Evolutionary conservation across 1,284 basidiomycete genomes (phyloP).

Genomic region (Boletus smithii): DNA sequence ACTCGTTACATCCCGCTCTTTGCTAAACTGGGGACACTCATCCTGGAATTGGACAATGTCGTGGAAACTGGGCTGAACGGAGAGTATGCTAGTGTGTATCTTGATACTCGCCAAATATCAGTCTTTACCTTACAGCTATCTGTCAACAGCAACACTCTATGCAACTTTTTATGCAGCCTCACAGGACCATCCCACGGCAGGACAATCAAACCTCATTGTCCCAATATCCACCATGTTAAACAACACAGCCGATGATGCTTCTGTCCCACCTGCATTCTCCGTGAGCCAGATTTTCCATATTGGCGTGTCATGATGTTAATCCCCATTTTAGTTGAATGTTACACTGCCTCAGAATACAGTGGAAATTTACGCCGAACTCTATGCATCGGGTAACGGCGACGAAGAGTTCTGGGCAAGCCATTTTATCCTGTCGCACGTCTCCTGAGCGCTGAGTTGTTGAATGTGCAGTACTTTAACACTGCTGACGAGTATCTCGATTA

Average conservation of each 20-base stretch:
- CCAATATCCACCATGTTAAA: conserved; percentile 64
- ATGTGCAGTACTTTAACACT: conserved; percentile 65
- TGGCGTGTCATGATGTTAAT: not conserved
- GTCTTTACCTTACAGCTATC: not conserved
- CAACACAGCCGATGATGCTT: conserved; percentile 62
- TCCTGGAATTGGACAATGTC: conserved; percentile 70
- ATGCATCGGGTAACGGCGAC: conserved; percentile 67
- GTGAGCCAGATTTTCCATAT: conserved; percentile 38
- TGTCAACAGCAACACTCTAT: conserved; percentile 52
- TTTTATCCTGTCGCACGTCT: conserved; percentile 5
- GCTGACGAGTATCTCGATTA: conserved; percentile 56
- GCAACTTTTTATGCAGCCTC: conserved; percentile 71
- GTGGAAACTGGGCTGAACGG: conserved; percentile 57
- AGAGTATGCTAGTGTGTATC: conserved; percentile 59
- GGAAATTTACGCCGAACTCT: conserved; percentile 66
- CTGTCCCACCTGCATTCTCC: conserved; percentile 69
- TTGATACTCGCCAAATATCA: conserved; percentile 2
- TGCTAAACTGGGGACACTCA: conserved; percentile 60
- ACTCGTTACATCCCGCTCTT: conserved; percentile 71
- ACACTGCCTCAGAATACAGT: conserved; percentile 68
- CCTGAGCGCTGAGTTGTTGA: not conserved
- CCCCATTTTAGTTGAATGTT: conserved; percentile 50
- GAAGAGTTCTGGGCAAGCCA: conserved; percentile 74
- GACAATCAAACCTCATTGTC: conserved; percentile 60
- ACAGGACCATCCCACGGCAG: conserved; percentile 49